phyloP scores from a whole-genome alignment of 169 alveolate species.

The Plasmodium gonderi region DNA sequence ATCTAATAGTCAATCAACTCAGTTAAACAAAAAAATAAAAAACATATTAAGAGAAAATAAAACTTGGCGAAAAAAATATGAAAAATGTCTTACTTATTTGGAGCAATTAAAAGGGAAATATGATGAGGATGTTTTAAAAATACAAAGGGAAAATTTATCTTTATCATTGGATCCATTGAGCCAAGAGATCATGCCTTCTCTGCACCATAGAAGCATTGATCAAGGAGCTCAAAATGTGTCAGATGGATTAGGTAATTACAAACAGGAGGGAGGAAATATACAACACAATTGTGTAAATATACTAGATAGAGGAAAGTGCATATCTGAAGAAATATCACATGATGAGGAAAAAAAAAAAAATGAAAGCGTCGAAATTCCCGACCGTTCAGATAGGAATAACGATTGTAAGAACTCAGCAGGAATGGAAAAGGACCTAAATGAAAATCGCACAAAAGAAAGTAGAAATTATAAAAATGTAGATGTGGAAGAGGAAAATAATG shows the following conservation, averaged over 20 bases:
- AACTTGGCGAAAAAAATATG: slow-evolving; percentile 54
- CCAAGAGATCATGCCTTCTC: neutral
- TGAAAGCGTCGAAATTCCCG: neutral
- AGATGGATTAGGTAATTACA: neutral
- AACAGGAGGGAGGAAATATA: too few relatives aligned
- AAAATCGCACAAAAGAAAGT: too few relatives aligned
- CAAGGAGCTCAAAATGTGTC: neutral
- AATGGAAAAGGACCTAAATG: too few relatives aligned
- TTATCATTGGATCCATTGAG: neutral
- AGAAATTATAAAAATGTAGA: neutral
- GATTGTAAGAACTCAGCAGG: neutral
- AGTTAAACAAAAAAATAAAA: slow-evolving; percentile 37
- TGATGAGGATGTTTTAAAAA: slow-evolving; percentile 10
- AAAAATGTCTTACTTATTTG: slow-evolving; percentile 44
- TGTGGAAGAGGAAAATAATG: neutral
- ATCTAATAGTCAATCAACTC: slow-evolving; percentile 52
- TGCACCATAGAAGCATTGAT: neutral
- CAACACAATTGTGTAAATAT: neutral
- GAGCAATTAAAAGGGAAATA: slow-evolving; percentile 48
- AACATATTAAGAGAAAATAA: slow-evolving; percentile 50
- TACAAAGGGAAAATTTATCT: neutral
- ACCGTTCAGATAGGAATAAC: neutral
- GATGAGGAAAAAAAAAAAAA: neutral
- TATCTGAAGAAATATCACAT: neutral
- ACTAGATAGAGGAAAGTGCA: neutral